These are phyloP conservation scores for Cyclotella atomus DNA, from an alignment of 108 stramenopile genomes.

Conservation along the genomic window DNA sequence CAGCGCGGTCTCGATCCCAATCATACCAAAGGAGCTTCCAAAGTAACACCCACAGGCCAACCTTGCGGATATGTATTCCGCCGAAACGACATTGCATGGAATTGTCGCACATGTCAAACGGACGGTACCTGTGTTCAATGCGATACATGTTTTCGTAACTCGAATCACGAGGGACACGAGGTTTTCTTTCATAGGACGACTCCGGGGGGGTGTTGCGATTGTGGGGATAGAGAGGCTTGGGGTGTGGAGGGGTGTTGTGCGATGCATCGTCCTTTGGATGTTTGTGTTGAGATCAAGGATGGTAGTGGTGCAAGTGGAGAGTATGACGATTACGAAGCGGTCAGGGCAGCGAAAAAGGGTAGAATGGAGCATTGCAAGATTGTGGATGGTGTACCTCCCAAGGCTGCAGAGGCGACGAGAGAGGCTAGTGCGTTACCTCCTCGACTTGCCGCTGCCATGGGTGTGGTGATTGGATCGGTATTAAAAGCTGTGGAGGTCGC, in stretches of 20 bases:
- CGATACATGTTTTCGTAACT: constrained; percentile 90
- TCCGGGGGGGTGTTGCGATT: constrained; percentile 99
- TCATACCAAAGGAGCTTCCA: background rate
- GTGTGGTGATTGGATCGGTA: constrained; percentile 76
- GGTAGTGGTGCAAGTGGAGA: constrained; percentile 24
- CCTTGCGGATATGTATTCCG: constrained; percentile 97
- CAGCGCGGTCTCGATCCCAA: constrained; percentile 4
- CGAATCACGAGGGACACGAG: constrained; percentile 95
- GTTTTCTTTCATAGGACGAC: constrained; percentile 97
- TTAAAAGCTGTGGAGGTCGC: constrained; percentile 70
- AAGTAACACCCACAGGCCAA: constrained; percentile 20
- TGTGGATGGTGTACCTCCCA: constrained; percentile 16
- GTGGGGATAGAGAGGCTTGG: constrained; percentile 99
- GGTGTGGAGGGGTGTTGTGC: constrained; percentile 87
- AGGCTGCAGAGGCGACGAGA: background rate
- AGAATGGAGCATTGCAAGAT: constrained; percentile 32
- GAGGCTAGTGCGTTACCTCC: constrained; percentile 60
- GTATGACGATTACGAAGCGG: constrained; percentile 68
- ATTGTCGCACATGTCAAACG: constrained; percentile 96
- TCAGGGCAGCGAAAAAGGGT: constrained; percentile 53
- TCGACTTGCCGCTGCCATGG: constrained; percentile 74
- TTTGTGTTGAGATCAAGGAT: background rate
- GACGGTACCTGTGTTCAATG: constrained; percentile 98
- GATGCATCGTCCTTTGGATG: constrained; percentile 65
- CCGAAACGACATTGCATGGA: constrained; percentile 97